Evolutionary conservation across 768 basidiomycete species (phyloP), one percentile per base, ranked within the genome.

Genomic region (Brasilioporus rufonigricans): DNA sequence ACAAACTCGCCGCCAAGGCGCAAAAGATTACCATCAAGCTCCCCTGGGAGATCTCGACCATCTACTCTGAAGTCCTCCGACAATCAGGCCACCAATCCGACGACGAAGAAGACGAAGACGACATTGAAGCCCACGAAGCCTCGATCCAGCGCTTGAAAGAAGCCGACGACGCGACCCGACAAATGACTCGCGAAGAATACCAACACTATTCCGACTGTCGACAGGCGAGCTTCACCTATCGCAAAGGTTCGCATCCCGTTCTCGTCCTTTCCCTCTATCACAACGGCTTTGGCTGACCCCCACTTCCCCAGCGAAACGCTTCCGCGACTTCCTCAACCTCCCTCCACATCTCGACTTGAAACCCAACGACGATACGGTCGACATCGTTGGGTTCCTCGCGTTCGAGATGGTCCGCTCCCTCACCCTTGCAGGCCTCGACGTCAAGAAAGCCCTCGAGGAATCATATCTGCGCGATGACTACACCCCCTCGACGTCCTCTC

Each of bases 111-210:
- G 95, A 97, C 62, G 94, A 96, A 60, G 94, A 96, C 61, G 94
- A 96, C 62, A 85, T 94, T 27, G 95, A 97, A 70, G 95, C 95
- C 0, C 91, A 94, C 67, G 93, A 95, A 67, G 93, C 93, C 14
- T 93, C 90, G n/a, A 85, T 95, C 48, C 85, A 87, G 65, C 83
- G 94, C 18, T 74, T 97, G 41, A 88, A 89, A 87, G 94, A 97
- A 80, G 93, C 93, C 3, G 95, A 98, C 71, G 92, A 94, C 59
- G 88, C 93, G 12, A 98, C 95, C 2, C 81, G 91, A 43, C 85
- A 92, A 73, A 98, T 98, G 95, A 95, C 93, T 9, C 81, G 91
- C 62, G 95, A 98, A 68, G 93, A 98, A 64, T 98, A 98, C 69
- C 90, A 95, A 56, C 93, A 94, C 67, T 97, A 97, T 67, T 94